Evolutionary conservation across 2,329 filamentous ascomycete species (phyloP).

Genomic region (Endoconidiophora polonica): DNA sequence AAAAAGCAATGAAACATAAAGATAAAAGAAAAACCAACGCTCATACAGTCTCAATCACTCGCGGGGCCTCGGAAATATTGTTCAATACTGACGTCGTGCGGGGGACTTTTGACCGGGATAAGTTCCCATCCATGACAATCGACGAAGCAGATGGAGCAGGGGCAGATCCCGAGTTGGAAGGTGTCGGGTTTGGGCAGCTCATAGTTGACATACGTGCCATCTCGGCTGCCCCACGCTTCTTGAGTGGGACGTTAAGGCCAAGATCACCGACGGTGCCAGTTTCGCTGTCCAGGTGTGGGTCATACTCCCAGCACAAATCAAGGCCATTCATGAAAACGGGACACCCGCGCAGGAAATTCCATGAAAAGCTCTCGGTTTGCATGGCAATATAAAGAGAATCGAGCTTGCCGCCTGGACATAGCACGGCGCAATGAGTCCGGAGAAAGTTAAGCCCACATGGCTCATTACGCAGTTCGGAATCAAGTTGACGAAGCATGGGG

Average conservation of each 20-base stretch:
- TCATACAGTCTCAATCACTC: constrained; percentile 24
- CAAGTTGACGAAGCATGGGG: constrained; percentile 41
- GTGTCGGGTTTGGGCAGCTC: neutral
- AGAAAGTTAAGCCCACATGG: constrained; percentile 36
- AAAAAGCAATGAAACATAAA: neutral
- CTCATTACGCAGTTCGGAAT: constrained; percentile 24
- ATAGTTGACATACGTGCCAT: constrained; percentile 28
- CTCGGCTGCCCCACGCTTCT: constrained; percentile 36
- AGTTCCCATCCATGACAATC: neutral
- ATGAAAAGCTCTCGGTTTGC: constrained; percentile 36
- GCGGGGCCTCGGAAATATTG: constrained; percentile 17
- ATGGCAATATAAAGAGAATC: constrained; percentile 45
- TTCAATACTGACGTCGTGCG: constrained; percentile 1
- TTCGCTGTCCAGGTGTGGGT: constrained; percentile 29
- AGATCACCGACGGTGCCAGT: constrained; percentile 10
- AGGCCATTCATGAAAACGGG: constrained; percentile 34
- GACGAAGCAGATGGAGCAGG: neutral
- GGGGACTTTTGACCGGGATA: constrained; percentile 7
- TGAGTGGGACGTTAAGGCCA: constrained; percentile 8
- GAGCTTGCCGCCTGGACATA: constrained; percentile 35
- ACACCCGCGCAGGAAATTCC: constrained; percentile 33
- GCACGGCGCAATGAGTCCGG: constrained; percentile 36
- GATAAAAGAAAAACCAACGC: constrained; percentile 7
- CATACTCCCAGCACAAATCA: constrained; percentile 37
- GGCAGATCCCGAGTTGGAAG: neutral